Conservation (phyloP, 148 eudicot species). For the Amaranthus hypochondriacus region DNA sequence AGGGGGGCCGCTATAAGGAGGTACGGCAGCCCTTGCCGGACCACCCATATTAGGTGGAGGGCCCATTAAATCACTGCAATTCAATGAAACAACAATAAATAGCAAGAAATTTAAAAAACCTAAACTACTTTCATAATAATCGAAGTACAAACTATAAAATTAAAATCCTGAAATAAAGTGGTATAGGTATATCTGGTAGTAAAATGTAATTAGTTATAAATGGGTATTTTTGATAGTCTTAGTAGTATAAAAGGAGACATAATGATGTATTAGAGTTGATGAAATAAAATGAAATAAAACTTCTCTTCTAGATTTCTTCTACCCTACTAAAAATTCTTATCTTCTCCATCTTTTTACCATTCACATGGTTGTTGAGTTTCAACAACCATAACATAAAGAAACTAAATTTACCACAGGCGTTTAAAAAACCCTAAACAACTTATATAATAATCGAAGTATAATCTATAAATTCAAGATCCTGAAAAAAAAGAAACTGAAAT, state of each 20-base stretch:
- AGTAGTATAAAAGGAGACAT: no score
- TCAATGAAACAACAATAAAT: background rate
- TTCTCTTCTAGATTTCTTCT: no score
- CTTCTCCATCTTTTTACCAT: no score
- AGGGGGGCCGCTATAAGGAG: constrained; percentile 35
- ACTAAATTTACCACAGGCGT: no score
- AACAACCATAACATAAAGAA: no score
- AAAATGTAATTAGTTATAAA: no score
- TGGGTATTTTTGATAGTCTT: no score
- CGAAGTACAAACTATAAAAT: background rate
- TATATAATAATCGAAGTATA: background rate
- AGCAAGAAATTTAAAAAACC: background rate
- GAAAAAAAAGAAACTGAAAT: background rate
- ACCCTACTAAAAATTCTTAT: no score
- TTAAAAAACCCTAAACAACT: background rate
- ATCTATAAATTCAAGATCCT: background rate
- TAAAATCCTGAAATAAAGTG: background rate
- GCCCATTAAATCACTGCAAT: constrained; percentile 69
- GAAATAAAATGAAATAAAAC: no score
- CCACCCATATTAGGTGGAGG: constrained; percentile 43
- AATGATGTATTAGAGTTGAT: no score
- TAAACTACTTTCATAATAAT: background rate
- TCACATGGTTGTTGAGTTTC: no score
- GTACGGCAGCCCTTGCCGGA: constrained; percentile 44
- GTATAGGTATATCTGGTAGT: no score